Conservation (phyloP, 2,329 filamentous ascomycete species). For the Clarireedia hainanense region DNA sequence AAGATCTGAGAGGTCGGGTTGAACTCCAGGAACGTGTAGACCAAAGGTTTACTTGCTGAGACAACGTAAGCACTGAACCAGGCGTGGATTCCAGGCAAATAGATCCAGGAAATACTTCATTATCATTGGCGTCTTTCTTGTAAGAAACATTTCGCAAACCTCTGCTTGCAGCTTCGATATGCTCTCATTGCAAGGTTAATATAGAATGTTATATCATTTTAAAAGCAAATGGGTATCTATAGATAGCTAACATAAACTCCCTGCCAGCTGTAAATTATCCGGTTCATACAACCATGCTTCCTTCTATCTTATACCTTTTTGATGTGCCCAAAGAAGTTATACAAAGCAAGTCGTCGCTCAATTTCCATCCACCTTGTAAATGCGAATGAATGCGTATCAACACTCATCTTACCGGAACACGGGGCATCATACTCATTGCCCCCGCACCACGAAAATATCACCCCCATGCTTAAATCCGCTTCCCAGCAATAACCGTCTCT, state of each 20-base stretch:
- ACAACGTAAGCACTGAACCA: background rate
- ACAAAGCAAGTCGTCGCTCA: no score
- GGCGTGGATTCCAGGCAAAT: background rate
- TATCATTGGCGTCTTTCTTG: background rate
- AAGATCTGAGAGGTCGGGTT: slow-evolving; percentile 13
- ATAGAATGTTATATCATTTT: background rate
- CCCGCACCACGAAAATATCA: background rate
- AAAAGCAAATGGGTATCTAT: slow-evolving; percentile 13
- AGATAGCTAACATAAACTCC: slow-evolving; percentile 5
- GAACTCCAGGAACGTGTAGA: background rate
- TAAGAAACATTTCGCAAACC: background rate
- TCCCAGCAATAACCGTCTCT: slow-evolving; percentile 11
- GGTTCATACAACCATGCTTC: background rate
- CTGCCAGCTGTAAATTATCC: background rate
- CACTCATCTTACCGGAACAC: background rate
- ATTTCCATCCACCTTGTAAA: no score
- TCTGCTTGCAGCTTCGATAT: background rate
- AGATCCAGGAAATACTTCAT: background rate
- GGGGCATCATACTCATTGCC: no score
- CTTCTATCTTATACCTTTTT: background rate
- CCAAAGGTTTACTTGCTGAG: no score
- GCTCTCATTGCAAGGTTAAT: background rate
- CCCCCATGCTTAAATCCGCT: background rate
- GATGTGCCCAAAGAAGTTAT: background rate
- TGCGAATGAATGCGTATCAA: background rate